Evolutionary conservation across 75 land plant species (phyloP), one percentile per base, ranked within the genome.

Genomic region (Pinus tabuliformis): DNA sequence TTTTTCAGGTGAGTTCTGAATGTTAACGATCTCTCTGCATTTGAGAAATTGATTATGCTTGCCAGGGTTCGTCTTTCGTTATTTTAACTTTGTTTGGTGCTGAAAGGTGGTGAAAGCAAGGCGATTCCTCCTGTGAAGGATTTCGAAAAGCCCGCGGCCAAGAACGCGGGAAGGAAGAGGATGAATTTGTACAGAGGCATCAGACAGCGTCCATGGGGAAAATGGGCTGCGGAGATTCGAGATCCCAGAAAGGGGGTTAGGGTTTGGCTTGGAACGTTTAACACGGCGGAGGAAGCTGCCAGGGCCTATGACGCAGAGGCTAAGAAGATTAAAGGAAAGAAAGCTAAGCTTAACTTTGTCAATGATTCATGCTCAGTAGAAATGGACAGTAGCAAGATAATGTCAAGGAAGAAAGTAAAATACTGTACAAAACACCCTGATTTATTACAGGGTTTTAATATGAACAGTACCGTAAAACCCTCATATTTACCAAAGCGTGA

Each of bases 211-310:
- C 68, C 68, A 30, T 33, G 68, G 68, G 42, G 68, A 6, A 64
- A 64, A 36, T 64, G 68, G 68, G 68, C 42, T 36, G 68, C 68
- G 0, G 42, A 64, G 68, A 64, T 64, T 24, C 33, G 68, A 36
- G 42, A 64, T 64, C 42, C 68, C n/a, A 64, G 37, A 64, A 17
- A 36, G 39, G 68, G 68, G 0, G 42, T 36, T 5, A 64, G 39
- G 42, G 42, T 64, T 33, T 64, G 68, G 68, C 68, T 64, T 20
- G 68, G 68, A 64, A 64, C 68, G 6, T 64, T 64, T 37, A 64
- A 64, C 36, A 64, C 68, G 33, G 68, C 68, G 39, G 68, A 64
- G 8, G 68, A 64, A 5, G 68, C 68, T 6, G 42, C 68, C 18
- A 64, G 20, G 42, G 68, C 68, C 2, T 64, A 64, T 3, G 68